Evolutionary conservation across 495 filamentous ascomycete species (phyloP).

Genomic region (Jackrogersella minutella): DNA sequence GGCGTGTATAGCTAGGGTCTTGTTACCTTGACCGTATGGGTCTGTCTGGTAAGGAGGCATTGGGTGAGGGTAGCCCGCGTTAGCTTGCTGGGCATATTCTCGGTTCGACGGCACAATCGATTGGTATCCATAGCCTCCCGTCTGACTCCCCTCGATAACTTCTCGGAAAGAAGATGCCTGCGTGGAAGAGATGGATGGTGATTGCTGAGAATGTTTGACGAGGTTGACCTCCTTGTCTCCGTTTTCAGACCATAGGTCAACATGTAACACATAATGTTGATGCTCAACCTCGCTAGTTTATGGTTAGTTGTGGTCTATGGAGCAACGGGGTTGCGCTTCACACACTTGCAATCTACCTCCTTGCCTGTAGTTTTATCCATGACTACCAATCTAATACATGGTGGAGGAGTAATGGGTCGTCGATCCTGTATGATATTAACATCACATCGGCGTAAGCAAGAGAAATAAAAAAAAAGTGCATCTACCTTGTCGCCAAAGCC

Average conservation of each 20-base stretch:
- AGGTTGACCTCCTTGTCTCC: constrained; percentile 91
- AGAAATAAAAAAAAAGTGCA: constrained; percentile 30
- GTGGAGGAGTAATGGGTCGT: constrained; percentile 93
- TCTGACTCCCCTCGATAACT: constrained; percentile 44
- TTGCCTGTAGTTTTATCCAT: constrained; percentile 80
- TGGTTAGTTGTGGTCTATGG: constrained; percentile 27
- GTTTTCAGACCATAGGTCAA: constrained; percentile 89
- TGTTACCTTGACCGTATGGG: constrained; percentile 49
- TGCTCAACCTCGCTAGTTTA: constrained; percentile 69
- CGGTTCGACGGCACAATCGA: constrained; percentile 49
- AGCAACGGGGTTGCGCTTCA: constrained; percentile 26
- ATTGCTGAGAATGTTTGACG: constrained; percentile 85
- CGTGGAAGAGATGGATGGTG: constrained; percentile 87
- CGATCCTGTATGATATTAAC: constrained; percentile 70
- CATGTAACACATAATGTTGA: constrained; percentile 89
- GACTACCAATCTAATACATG: constrained; percentile 86
- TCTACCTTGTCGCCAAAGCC: constrained; percentile 97
- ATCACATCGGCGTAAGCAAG: constrained; percentile 4
- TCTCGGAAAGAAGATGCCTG: constrained; percentile 79
- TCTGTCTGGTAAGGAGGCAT: constrained; percentile 52
- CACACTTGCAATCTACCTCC: constrained; percentile 89
- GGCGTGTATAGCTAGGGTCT: constrained; percentile 31
- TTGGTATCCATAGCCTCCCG: constrained; percentile 42
- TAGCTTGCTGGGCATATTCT: constrained; percentile 49
- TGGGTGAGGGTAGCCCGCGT: constrained; percentile 45